Base-by-base conservation (phyloP, 805 yeast species). In the Metschnikowia bowlesiae region DNA sequence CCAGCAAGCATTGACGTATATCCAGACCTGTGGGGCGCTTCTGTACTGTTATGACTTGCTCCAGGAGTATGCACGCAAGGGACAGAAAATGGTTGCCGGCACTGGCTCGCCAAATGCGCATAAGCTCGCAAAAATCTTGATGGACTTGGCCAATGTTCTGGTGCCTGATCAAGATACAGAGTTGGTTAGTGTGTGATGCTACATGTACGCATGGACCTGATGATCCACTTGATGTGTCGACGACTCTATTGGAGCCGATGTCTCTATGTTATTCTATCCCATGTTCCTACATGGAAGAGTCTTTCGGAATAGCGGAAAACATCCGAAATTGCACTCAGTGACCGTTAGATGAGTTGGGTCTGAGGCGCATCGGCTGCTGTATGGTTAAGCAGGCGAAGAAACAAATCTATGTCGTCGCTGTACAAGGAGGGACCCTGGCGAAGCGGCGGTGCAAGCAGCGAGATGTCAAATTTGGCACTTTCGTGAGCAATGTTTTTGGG, bases 401-500 rank as follows among this genome's bases (percentile, higher is more conserved):
- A 66, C 26, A 51, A 40, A 53, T 66, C 69, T 22, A 66, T 55
- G 43, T 63, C 68, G 18, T 47, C 54, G 16, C 58, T 48, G 18
- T 52, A 44, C 39, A 48, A 8, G 6, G 52, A 49, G 6, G 46
- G 50, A 32, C 43, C 34, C 33, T 36, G 52, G 6, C 49, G 38
- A 8, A 46, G 36, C 37, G 48, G 49, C 22, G 44, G 22, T 9
- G 41, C 31, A 44, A 39, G 52, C 14, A 48, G 46, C 9, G 41
- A 46, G 35, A 38, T 36, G 10, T 52, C 51, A 8, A 66, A 66
- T 18, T 61, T 41, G 26, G 53, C 48, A 13, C 40, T 39, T 47
- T 68, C 71, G 11, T 49, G 33, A 4, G 52, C 60, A 9, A 67
- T 14, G 40, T 65, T 64, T 44, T 67, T 68, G 31, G 64, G 59